A percentile compares a stretch with the other conserved stretches of the same genome.
Conservation (phyloP, 2,329 filamentous ascomycete species). For the Sporothrix sp. region DNA sequence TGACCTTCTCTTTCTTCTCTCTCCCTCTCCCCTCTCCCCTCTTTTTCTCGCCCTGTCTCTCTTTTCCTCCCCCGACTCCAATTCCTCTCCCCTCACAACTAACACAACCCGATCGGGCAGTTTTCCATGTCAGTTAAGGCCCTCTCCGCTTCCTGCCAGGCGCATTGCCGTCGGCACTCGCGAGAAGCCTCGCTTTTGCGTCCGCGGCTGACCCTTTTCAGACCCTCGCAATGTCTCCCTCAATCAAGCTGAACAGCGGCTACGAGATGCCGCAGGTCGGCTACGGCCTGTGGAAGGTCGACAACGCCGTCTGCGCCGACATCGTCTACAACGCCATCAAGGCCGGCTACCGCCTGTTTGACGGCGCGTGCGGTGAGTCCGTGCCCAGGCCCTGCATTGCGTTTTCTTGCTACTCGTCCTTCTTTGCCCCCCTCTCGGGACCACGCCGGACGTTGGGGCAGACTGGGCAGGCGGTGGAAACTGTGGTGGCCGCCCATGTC, state of each 20-base stretch:
- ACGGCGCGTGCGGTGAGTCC: slow-evolving; percentile 49
- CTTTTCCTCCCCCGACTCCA: background rate
- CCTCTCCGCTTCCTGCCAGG: no score
- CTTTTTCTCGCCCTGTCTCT: background rate
- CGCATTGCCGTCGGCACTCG: background rate
- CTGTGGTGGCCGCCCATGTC: background rate
- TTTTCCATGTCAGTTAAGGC: background rate
- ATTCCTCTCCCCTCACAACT: background rate
- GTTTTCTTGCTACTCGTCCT: background rate
- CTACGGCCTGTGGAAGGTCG: slow-evolving; percentile 78
- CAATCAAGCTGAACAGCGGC: slow-evolving; percentile 54
- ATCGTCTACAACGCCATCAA: slow-evolving; percentile 68
- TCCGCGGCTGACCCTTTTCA: background rate
- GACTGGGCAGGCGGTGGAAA: background rate
- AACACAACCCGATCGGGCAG: slow-evolving; percentile 3
- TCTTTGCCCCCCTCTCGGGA: slow-evolving; percentile 6
- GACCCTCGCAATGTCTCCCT: slow-evolving; percentile 14
- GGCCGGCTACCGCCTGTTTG: slow-evolving; percentile 50
- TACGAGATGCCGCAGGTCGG: slow-evolving; percentile 65
- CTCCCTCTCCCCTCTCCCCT: background rate
- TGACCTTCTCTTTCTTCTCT: background rate
- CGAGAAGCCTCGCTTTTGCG: no score
- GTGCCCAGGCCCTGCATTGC: background rate
- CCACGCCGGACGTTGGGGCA: background rate
- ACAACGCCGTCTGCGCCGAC: slow-evolving; percentile 61